These are phyloP conservation scores for Candida ponderosae DNA, from an alignment of 805 yeast species.

Conservation along the genomic window DNA sequence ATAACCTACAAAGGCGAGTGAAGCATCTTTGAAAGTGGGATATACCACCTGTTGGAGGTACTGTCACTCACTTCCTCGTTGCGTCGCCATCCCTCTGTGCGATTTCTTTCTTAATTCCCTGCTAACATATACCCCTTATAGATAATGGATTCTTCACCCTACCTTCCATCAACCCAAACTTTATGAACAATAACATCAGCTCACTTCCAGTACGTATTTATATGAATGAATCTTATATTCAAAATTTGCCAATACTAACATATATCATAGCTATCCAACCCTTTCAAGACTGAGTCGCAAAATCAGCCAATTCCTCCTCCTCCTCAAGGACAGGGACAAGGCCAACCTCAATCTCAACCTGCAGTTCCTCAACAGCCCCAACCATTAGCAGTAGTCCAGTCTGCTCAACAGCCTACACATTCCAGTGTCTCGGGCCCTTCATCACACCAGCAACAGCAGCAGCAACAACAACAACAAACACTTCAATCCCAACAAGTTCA, in stretches of 20 bases:
- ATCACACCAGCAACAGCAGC: slow-evolving; percentile 7
- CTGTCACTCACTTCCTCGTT: too few species aligned
- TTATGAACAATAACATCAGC: not conserved
- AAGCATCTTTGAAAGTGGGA: too few species aligned
- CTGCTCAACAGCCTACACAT: not conserved
- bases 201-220: not conserved
- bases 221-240: too few species aligned
- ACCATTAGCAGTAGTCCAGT: slow-evolving; percentile 3
- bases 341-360: slow-evolving; percentile 16
- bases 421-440: slow-evolving; percentile 1
- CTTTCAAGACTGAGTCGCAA: not conserved
- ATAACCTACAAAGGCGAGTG: not conserved
- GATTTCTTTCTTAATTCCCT: too few species aligned
- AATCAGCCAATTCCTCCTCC: not conserved
- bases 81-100: too few species aligned
- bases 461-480: slow-evolving; percentile 3
- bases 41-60: too few species aligned
- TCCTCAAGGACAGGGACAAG: slow-evolving; percentile 12
- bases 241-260: too few species aligned
- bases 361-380: slow-evolving; percentile 8
- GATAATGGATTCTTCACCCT: not conserved
- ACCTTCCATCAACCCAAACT: not conserved
- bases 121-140: too few species aligned
- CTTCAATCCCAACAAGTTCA: slow-evolving; percentile 13
- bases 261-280: not conserved